Evolutionary conservation across 2,329 filamentous ascomycete genomes (phyloP), one percentile per base, ranked within the genome.

Genomic region (Albophoma yamanashiensis): DNA sequence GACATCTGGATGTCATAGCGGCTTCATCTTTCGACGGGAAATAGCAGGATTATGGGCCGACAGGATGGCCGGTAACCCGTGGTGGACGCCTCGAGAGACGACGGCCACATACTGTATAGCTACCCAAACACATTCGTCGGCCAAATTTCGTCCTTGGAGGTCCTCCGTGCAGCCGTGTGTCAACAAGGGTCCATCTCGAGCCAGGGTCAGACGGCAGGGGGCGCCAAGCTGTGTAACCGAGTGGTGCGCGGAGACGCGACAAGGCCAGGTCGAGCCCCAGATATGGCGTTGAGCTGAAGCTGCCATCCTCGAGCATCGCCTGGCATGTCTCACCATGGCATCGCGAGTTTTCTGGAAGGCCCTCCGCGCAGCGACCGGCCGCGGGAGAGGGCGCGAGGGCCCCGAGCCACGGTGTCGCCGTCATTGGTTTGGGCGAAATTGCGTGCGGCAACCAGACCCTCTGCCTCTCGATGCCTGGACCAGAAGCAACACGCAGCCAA

Each of bases 71-170:
- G 47, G 22, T 50, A 15, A 47, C 31, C 22, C 39, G 57, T 27
- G 45, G 59, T 38, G 14, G 31, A 20, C 22, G 31, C 43, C 40
- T 20, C 2, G 55, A 45, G 38, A 45, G 39, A 57, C 38, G 43
- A 38, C 56, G 25, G 59, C 45, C 59, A 60, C 57, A 60, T 58
- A 43, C 22, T 40, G 14, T 38, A 53, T 53, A 55, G 57, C 55
- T 60, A 43, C 55, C 47, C 56, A 56, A 39, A 34, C 25, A 43
- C 20, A 43, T 45, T 60, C 38, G 52, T 57, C 55, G 55, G 55
- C 59, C 57, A 60, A 58, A 38, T 9, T 36, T 45, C 39, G 42
- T 47, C 45, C 34, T 39, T 39, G 17, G 55, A 57, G 25, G 25
- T 36, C 25, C 55, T 53, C n/a, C 45, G 59, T 60, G 55, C 45